Evolutionary conservation across 805 yeast species (phyloP).

Genomic region (Priceomyces castillae): DNA sequence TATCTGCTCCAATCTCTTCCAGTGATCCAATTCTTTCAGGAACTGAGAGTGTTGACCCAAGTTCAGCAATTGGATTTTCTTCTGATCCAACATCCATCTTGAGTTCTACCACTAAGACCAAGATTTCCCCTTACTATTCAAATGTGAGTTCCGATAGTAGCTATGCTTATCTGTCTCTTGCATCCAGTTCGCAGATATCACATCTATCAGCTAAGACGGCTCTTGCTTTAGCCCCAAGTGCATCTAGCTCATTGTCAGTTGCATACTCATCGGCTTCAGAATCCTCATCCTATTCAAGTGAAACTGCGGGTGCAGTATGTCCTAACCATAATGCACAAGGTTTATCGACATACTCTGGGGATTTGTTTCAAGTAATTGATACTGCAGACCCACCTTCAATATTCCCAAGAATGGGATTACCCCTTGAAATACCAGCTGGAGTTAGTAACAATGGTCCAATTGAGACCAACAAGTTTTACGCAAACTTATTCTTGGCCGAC

Average conservation of each 20-base stretch:
- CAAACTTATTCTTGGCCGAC: slow-evolving; percentile 56
- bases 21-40: no score
- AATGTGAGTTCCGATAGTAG: no score
- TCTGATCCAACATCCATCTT: neutral
- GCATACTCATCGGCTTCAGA: neutral
- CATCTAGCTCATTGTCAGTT: neutral
- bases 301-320: neutral
- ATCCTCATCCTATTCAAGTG: neutral
- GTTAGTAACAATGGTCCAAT: slow-evolving; percentile 44
- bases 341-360: slow-evolving; percentile 21
- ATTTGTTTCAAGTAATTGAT: slow-evolving; percentile 49
- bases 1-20: neutral
- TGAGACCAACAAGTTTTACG: slow-evolving; percentile 76
- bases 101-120: neutral
- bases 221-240: no score
- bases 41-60: no score
- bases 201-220: no score
- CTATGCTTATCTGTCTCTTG: no score
- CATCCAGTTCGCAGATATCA: no score
- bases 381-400: slow-evolving; percentile 30
- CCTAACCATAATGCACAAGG: slow-evolving; percentile 5
- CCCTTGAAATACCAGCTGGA: slow-evolving; percentile 45
- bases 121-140: no score
- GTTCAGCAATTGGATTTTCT: no score
- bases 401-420: slow-evolving; percentile 46